Conservation (phyloP, 495 filamentous ascomycete species). For the Paragyromitra xinjiangensis region DNA sequence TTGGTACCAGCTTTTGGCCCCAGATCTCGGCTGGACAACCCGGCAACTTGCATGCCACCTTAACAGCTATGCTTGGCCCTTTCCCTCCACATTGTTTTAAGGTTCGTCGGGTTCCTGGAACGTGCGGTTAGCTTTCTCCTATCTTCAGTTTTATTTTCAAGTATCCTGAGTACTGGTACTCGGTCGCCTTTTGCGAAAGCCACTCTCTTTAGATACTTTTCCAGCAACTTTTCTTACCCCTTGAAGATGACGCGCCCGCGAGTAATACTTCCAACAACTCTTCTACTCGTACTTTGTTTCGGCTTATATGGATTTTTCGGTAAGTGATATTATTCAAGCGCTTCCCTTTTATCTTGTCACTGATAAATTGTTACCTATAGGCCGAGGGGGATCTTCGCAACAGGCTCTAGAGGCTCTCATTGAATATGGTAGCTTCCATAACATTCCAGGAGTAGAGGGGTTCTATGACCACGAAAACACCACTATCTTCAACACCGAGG, state of each 20-base stretch:
- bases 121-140: slow-evolving; percentile 5
- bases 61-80: slow-evolving; percentile 8
- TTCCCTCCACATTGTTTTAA: slow-evolving; percentile 10
- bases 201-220: slow-evolving; percentile 3
- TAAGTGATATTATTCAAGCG: slow-evolving; percentile 3
- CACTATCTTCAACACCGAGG: slow-evolving; percentile 26
- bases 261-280: slow-evolving; percentile 33
- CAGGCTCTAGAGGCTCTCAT: slow-evolving; percentile 29
- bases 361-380: slow-evolving; percentile 14
- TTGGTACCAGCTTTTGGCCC: slow-evolving; percentile 18
- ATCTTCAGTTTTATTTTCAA: background rate
- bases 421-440: slow-evolving; percentile 22
- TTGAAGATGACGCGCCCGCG: slow-evolving; percentile 47
- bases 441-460: slow-evolving; percentile 8
- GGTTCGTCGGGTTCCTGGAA: slow-evolving; percentile 1
- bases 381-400: slow-evolving; percentile 26
- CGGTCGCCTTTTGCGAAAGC: background rate
- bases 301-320: slow-evolving; percentile 49
- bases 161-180: slow-evolving; percentile 4
- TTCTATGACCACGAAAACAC: slow-evolving; percentile 12
- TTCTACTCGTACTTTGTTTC: slow-evolving; percentile 40
- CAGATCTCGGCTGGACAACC: slow-evolving; percentile 17
- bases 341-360: background rate
- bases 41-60: slow-evolving; percentile 4
- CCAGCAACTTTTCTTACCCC: background rate